A percentile compares a stretch with the other conserved stretches of the same genome.
These are phyloP conservation scores for Hibiscus mutabilis DNA, from an alignment of 345 rosid species.

Conservation along the genomic window DNA sequence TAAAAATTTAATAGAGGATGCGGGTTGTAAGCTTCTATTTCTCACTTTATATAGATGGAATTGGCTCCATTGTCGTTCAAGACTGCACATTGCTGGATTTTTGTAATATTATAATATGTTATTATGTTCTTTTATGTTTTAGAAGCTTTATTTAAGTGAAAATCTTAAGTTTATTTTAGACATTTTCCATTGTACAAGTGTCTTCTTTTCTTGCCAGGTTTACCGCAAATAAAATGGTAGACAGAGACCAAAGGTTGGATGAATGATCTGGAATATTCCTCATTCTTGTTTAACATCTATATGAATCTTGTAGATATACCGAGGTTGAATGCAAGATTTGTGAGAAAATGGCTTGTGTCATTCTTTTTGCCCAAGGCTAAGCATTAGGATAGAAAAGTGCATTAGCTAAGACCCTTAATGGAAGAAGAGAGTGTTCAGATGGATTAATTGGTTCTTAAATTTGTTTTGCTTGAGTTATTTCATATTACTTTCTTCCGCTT, in stretches of 20 bases:
- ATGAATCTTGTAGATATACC: not conserved
- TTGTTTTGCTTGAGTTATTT: not conserved
- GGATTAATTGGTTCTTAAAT: not conserved
- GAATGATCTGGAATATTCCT: constrained; percentile 2
- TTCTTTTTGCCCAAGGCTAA: not conserved
- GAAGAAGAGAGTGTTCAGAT: not conserved
- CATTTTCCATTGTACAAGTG: not conserved
- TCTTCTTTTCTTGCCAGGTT: not conserved
- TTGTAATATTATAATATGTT: not conserved
- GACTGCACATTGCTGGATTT: not conserved
- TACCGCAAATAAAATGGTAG: not conserved
- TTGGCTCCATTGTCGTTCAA: constrained; percentile 1
- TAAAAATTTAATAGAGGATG: not conserved
- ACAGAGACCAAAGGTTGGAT: not conserved
- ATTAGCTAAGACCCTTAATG: not conserved
- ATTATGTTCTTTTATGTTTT: no score
- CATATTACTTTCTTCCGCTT: not conserved
- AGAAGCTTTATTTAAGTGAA: no score
- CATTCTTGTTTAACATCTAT: not conserved
- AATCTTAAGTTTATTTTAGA: not conserved
- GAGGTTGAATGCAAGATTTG: not conserved
- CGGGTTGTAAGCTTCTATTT: not conserved
- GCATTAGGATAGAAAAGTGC: not conserved
- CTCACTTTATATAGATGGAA: not conserved
- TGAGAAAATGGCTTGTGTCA: not conserved